Evolutionary conservation across 805 yeast genomes (phyloP).

Genomic region (Scheffersomyces coipomensis): DNA sequence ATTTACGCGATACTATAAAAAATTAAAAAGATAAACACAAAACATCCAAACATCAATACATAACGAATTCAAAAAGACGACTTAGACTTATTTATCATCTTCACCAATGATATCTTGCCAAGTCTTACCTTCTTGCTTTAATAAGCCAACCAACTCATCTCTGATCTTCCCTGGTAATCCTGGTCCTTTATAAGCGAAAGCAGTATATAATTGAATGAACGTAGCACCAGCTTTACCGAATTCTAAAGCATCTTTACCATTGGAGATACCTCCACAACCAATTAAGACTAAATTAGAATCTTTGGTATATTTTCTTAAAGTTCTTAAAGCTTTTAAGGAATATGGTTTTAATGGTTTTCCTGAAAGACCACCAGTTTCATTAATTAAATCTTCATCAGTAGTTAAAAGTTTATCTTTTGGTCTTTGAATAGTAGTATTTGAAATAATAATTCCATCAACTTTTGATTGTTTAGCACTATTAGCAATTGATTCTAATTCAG

Average conservation of each 20-base stretch:
- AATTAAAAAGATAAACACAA: background rate
- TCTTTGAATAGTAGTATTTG: slow-evolving; percentile 88
- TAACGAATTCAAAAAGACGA: too few relatives aligned
- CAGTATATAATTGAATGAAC: slow-evolving; percentile 83
- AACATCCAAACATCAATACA: background rate
- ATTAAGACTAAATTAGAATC: slow-evolving; percentile 70
- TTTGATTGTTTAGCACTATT: slow-evolving; percentile 70
- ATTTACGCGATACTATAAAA: background rate
- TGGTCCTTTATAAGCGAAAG: slow-evolving; percentile 91
- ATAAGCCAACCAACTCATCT: slow-evolving; percentile 43
- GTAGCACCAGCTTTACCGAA: slow-evolving; percentile 93
- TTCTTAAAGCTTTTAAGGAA: slow-evolving; percentile 66
- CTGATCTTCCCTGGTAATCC: slow-evolving; percentile 57
- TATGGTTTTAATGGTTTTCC: slow-evolving; percentile 89
- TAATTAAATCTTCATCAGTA: slow-evolving; percentile 33
- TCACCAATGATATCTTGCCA: slow-evolving; percentile 80
- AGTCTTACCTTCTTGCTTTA: slow-evolving; percentile 71
- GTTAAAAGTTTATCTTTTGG: slow-evolving; percentile 59
- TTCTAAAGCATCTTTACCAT: slow-evolving; percentile 85
- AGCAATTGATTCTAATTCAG: slow-evolving; percentile 81
- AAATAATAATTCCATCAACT: slow-evolving; percentile 88
- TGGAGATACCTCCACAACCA: slow-evolving; percentile 94
- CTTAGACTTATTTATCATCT: slow-evolving; percentile 36
- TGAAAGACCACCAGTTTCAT: slow-evolving; percentile 83
- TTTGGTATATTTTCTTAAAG: slow-evolving; percentile 74